Evolutionary conservation across 139 green algal genomes (phyloP), one percentile per base, ranked within the genome.

Genomic region (Pleodorina starrii): DNA sequence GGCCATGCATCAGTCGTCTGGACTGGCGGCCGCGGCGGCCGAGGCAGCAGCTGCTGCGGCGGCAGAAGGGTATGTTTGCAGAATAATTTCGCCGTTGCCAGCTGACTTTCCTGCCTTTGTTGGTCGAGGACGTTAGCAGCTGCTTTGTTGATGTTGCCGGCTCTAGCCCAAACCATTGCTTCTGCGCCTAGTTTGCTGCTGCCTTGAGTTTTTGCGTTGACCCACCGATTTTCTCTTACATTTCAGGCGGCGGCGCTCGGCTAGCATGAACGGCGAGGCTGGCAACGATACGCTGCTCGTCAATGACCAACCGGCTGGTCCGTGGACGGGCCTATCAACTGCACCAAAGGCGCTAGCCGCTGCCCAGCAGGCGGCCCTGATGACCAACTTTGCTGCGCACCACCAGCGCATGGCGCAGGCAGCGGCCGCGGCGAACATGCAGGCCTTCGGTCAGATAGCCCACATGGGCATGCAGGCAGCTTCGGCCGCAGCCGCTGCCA

Each of bases 381-480:
- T 89, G 48, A 44, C 36, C 5, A 74, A 57, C 71, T 42, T 74
- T 4, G 84, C 84, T 11, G 84, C 36, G 0, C 83, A 88, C 29
- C 83, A 88, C 29, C 83, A 88, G 25, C 83, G 68, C 68, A 88
- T 88, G 82, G 82, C 80, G 80, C 76, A 71, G 44, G 74, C 50
- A 40, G 78, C 78, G 11, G 60, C 43, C 9, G 81, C 81, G 0
- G 66, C 32, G 16, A 88, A 80, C 46, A 68, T 69, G 44, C 82
- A 88, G 1, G 66, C 66, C 25, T 79, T 54, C 19, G 66, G 66
- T 29, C 44, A 63, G 14, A 84, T 84, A 32, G 77, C 48, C 35
- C 77, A 84, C 14, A 66, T 87, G 81, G 81, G 60, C 32, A 63
- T 77, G 60, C 60, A 44, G 6, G 42, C 63, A 19, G 63, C 63